Percentiles rank a stretch among this genome's conserved stretches.
phyloP scores from a whole-genome alignment of 2,329 filamentous ascomycete species.

The Colletotrichum incanum region DNA sequence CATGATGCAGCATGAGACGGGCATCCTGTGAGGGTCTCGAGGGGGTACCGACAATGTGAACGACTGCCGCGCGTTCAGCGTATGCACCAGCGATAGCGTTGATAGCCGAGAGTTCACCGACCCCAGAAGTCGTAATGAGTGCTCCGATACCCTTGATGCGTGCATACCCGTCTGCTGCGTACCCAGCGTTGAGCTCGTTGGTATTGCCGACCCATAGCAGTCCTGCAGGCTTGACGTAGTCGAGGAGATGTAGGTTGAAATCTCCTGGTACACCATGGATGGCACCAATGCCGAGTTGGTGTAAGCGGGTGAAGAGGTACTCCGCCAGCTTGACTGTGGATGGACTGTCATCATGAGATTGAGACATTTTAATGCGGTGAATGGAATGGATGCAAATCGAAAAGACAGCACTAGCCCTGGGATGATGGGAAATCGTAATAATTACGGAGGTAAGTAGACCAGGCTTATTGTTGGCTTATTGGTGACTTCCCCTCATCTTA shows the following conservation, averaged over 20 bases:
- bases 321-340: conserved; percentile 64
- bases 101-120: conserved; percentile 71
- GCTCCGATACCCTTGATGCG: conserved; percentile 66
- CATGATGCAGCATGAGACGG: conserved; percentile 66
- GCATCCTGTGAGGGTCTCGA: conserved; percentile 59
- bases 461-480: not conserved
- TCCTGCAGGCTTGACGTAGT: conserved; percentile 55
- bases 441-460: not conserved
- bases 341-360: not conserved
- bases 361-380: not conserved
- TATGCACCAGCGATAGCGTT: conserved; percentile 73
- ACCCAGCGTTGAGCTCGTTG: conserved; percentile 72
- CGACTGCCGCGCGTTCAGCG: conserved; percentile 68
- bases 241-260: conserved; percentile 57
- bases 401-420: not conserved
- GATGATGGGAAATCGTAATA: not conserved
- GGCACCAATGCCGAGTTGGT: conserved; percentile 71
- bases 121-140: conserved; percentile 73
- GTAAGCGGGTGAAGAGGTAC: conserved; percentile 73
- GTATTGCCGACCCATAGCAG: conserved; percentile 66
- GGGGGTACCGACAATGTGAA: conserved; percentile 72
- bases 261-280: conserved; percentile 67
- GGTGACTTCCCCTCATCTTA: conserved; percentile 11
- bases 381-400: not conserved
- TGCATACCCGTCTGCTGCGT: conserved; percentile 72